phyloP scores from a whole-genome alignment of 306 rosid species.

The Urtica urens region DNA sequence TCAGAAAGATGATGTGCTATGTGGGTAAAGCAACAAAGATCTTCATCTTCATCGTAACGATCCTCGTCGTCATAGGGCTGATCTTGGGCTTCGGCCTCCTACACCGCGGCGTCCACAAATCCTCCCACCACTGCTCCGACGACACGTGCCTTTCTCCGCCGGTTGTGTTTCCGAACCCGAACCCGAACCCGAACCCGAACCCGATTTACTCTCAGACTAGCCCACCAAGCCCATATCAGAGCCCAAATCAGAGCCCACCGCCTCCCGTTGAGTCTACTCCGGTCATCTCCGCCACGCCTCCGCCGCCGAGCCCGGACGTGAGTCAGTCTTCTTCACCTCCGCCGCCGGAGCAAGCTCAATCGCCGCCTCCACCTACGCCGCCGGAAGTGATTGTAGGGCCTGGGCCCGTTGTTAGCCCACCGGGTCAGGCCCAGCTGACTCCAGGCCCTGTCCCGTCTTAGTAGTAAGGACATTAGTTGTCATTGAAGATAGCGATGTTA shows the following conservation, averaged over 20 bases:
- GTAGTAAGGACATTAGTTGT: neutral
- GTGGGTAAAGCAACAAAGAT: slow-evolving; percentile 99
- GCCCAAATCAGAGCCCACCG: slow-evolving; percentile 15
- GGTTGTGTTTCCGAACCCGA: slow-evolving; percentile 33
- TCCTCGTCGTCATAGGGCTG: slow-evolving; percentile 52
- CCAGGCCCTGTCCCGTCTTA: slow-evolving; percentile 49
- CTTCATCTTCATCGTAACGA: slow-evolving; percentile 88
- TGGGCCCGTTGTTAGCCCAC: slow-evolving; percentile 37
- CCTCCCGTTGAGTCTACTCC: slow-evolving; percentile 25
- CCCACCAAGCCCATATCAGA: slow-evolving; percentile 17
- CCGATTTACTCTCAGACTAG: slow-evolving; percentile 26
- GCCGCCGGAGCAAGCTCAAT: slow-evolving; percentile 5
- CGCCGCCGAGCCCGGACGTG: slow-evolving; percentile 1
- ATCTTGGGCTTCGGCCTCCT: slow-evolving; percentile 55
- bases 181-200: slow-evolving; percentile 21
- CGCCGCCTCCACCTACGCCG: slow-evolving; percentile 16
- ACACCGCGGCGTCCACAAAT: slow-evolving; percentile 41
- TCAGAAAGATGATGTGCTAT: slow-evolving; percentile 50
- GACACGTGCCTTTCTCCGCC: slow-evolving; percentile 42
- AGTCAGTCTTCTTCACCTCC: slow-evolving; percentile 19
- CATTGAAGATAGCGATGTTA: neutral
- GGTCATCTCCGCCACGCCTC: slow-evolving; percentile 5
- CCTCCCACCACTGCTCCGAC: slow-evolving; percentile 40
- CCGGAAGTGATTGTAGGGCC: slow-evolving; percentile 19
- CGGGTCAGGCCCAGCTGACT: slow-evolving; percentile 27